A percentile compares a stretch with the other conserved stretches of the same genome.
phyloP scores from a whole-genome alignment of 2,329 filamentous ascomycete genomes.

The Fusarium proliferatum region DNA sequence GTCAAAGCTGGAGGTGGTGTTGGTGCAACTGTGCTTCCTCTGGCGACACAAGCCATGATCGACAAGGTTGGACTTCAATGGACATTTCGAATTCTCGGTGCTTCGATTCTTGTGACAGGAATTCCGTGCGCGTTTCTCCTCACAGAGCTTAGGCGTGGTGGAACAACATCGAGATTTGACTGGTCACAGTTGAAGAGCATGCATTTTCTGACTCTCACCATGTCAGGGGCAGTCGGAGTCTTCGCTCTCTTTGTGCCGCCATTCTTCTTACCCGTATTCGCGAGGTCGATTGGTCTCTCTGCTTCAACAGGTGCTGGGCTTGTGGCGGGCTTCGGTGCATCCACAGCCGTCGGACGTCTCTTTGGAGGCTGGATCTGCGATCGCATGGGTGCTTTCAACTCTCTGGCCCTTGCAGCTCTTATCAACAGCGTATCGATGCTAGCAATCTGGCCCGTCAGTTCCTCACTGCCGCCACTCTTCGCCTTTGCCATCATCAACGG shows the following conservation, averaged over 20 bases:
- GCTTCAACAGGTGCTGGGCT: neutral
- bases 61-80: neutral
- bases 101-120: neutral
- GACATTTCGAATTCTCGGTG: neutral
- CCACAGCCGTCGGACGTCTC: neutral
- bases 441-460: slow-evolving; percentile 3
- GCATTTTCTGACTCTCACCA: neutral
- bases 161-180: neutral
- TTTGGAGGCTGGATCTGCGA: neutral
- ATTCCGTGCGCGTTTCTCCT: neutral
- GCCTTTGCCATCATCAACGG: slow-evolving; percentile 5
- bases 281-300: neutral
- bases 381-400: slow-evolving; percentile 5
- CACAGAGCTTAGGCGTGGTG: neutral
- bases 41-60: neutral
- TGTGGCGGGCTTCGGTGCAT: neutral
- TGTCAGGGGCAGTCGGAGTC: neutral
- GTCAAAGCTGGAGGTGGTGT: slow-evolving; percentile 14
- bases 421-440: neutral
- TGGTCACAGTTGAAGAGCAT: slow-evolving; percentile 8
- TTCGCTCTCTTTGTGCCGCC: slow-evolving; percentile 5
- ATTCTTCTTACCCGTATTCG: neutral
- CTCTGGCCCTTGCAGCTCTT: neutral
- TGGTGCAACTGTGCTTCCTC: neutral
- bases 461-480: neutral